Evolutionary conservation across 805 yeast genomes (phyloP).

Genomic region (Saccharomycopsis sp.): DNA sequence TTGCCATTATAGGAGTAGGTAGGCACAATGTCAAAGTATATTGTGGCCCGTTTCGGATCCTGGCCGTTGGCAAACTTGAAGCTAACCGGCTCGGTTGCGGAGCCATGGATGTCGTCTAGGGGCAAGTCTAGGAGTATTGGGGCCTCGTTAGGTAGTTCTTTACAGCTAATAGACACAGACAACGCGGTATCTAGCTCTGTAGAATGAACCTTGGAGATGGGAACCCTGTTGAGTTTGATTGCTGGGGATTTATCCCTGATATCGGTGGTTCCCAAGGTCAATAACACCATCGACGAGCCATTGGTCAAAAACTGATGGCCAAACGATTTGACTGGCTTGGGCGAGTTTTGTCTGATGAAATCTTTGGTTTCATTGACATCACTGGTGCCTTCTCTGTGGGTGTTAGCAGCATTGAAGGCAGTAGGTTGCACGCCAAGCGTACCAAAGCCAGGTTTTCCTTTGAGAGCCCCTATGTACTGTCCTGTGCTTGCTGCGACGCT

Average conservation of each 20-base stretch:
- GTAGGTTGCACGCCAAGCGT: neutral
- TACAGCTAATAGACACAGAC: conserved; percentile 50
- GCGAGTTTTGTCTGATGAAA: neutral
- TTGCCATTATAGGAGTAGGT: conserved; percentile 54
- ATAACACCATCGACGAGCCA: conserved; percentile 63
- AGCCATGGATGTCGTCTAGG: conserved; percentile 50
- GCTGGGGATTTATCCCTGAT: conserved; percentile 52
- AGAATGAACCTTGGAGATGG: conserved; percentile 65
- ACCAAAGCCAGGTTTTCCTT: neutral
- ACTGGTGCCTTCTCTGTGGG: too few species aligned
- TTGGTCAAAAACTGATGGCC: conserved; percentile 70
- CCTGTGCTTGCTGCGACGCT: conserved; percentile 7
- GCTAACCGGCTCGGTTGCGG: conserved; percentile 56
- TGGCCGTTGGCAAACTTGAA: conserved; percentile 51
- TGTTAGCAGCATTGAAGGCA: conserved; percentile 9
- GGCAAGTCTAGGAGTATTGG: conserved; percentile 73
- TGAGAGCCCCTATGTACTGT: too few species aligned
- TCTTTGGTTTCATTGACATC: neutral
- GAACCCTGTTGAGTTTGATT: conserved; percentile 65
- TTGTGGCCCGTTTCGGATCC: conserved; percentile 42
- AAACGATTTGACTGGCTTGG: conserved; percentile 67
- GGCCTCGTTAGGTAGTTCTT: conserved; percentile 39
- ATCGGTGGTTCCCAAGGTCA: conserved; percentile 85
- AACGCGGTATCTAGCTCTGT: conserved; percentile 86
- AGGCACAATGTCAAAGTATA: conserved; percentile 84